Conservation (phyloP, 495 filamentous ascomycete species). For the Lasiosphaeria ovina region DNA sequence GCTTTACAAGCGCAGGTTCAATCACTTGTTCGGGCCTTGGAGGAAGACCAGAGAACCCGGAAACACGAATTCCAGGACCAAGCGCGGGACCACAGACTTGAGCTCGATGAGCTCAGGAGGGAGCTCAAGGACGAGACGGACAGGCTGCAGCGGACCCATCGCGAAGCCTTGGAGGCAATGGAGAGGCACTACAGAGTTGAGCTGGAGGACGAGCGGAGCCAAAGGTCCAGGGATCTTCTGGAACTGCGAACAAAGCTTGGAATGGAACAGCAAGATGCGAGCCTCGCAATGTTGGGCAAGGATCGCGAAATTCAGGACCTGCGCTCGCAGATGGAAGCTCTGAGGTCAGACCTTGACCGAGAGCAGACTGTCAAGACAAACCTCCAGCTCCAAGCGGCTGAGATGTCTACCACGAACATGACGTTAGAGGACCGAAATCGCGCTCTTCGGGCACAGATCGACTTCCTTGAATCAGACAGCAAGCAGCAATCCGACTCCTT, state of each 20-base stretch:
- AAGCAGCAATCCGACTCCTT: slow-evolving; percentile 82
- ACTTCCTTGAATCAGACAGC: slow-evolving; percentile 83
- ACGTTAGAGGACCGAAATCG: slow-evolving; percentile 71
- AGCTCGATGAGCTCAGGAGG: slow-evolving; percentile 38
- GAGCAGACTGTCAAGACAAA: slow-evolving; percentile 35
- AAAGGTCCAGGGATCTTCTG: slow-evolving; percentile 60
- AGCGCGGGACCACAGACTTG: slow-evolving; percentile 29
- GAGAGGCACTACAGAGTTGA: slow-evolving; percentile 32
- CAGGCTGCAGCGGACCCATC: slow-evolving; percentile 28
- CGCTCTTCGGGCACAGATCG: slow-evolving; percentile 72
- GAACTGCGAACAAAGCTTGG: slow-evolving; percentile 60
- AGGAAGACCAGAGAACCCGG: slow-evolving; percentile 32
- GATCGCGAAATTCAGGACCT: slow-evolving; percentile 57
- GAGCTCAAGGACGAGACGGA: slow-evolving; percentile 36
- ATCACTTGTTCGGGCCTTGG: slow-evolving; percentile 26
- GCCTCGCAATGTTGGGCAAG: slow-evolving; percentile 62
- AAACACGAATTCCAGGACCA: slow-evolving; percentile 43
- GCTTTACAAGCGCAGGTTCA: slow-evolving; percentile 46
- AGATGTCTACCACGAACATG: slow-evolving; percentile 59
- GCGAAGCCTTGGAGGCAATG: slow-evolving; percentile 46
- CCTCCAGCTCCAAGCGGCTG: slow-evolving; percentile 55
- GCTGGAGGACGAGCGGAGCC: slow-evolving; percentile 61
- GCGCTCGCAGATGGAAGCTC: slow-evolving; percentile 48
- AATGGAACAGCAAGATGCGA: slow-evolving; percentile 61
- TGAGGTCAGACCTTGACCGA: slow-evolving; percentile 61